These are phyloP conservation scores for Dendrobium officinale DNA, from an alignment of 106 monocot genomes.

Conservation along the genomic window DNA sequence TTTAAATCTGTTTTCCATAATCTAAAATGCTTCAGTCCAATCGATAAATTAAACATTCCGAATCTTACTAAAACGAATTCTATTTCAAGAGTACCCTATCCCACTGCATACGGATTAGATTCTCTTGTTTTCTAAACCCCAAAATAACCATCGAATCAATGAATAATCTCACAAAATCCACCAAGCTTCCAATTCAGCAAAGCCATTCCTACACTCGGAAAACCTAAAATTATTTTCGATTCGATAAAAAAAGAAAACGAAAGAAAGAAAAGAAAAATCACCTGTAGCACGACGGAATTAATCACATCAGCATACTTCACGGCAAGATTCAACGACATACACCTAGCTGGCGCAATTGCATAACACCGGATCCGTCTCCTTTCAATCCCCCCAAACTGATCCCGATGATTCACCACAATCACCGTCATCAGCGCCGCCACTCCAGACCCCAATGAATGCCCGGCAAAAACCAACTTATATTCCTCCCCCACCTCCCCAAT, in stretches of 20 bases:
- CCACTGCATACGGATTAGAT: background rate
- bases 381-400: constrained; percentile 43
- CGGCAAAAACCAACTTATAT: constrained; percentile 57
- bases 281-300: constrained; percentile 74
- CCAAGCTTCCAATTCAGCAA: background rate
- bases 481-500: constrained; percentile 32
- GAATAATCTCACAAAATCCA: background rate
- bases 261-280: background rate
- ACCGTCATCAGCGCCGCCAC: constrained; percentile 73
- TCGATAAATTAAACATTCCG: background rate
- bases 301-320: constrained; percentile 92
- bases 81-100: background rate
- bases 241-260: background rate
- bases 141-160: too few species aligned
- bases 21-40: background rate
- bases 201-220: background rate
- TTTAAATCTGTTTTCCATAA: background rate
- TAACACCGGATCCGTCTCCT: constrained; percentile 51
- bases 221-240: background rate
- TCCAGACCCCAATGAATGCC: constrained; percentile 82
- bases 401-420: constrained; percentile 50
- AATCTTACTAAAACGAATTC: too few species aligned
- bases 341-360: constrained; percentile 74
- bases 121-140: too few species aligned
- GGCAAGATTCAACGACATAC: constrained; percentile 84